Base-by-base conservation (phyloP, 495 filamentous ascomycete species). In the Xylona heveae region DNA sequence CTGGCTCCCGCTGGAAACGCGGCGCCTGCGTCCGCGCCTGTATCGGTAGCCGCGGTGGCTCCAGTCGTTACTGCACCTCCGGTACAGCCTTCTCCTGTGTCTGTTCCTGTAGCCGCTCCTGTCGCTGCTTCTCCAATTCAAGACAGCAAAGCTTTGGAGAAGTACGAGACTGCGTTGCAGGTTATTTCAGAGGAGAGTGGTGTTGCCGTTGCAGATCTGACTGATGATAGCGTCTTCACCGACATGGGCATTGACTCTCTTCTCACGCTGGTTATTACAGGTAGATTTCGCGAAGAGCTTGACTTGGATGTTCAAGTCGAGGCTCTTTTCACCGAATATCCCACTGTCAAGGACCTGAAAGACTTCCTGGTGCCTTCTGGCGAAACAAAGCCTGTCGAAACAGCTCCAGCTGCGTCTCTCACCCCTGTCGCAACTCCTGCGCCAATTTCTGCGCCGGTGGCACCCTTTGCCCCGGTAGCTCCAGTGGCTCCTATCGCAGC, bases 201-300 rank as follows among this genome's bases (percentile, higher is more conserved):
- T 4, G 24, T 25, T 2, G 17, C 24, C 6, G 19, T 39, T 13
- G 19, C 27, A 9, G 35, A 40, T 9, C 28, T 19, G n/a, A 28
- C 25, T 17, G 18, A 37, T 35, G 19, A 37, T 7, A 14, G 35
- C 6, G 9, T n/a, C 3, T 37, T 37, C 14, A 22, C 32, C n/a
- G 35, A 37, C 24, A 16, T 37, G 15, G 35, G 35, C 18, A 20
- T 37, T 31, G 35, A 37, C 32, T 37, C 35, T 2, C 35, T 37
- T 3, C 13, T 37, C 19, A 13, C 35, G 13, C 15, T 37, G 31
- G 26, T 24, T 1, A 33, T 37, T n/a, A 21, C 35, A 19, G 29
- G 24, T 1, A 37, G 28, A 19, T 37, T 31, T 19, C 26, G 35
- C 8, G 35, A 37, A 21, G 16, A 36, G 3, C 28, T 37, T 18